Conservation (phyloP, 2,329 filamentous ascomycete genomes). For the Diplodia corticola region DNA sequence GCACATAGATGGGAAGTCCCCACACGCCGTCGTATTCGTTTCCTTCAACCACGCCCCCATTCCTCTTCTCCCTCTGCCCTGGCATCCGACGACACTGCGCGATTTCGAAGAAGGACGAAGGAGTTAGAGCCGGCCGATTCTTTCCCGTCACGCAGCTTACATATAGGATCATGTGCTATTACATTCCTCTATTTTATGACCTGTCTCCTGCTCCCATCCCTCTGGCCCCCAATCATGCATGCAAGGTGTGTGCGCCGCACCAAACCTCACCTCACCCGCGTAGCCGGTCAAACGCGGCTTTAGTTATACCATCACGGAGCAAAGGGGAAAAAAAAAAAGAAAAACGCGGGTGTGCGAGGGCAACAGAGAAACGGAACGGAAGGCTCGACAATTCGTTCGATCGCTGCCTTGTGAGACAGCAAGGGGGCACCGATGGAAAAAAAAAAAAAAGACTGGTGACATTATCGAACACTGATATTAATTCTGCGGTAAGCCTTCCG, state of each 20-base stretch:
- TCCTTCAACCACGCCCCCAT: not conserved
- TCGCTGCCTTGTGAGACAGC: not conserved
- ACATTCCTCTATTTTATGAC: not conserved
- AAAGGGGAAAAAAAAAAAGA: not conserved
- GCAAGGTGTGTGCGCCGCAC: not conserved
- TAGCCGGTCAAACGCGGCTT: not conserved
- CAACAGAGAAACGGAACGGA: not conserved
- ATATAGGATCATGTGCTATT: not conserved
- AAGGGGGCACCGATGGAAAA: not conserved
- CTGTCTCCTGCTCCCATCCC: not conserved
- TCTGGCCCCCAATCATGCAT: not conserved
- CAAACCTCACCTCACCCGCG: not conserved
- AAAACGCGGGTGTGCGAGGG: not conserved
- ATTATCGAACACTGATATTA: not conserved
- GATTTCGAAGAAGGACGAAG: not conserved
- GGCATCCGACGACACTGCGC: not conserved
- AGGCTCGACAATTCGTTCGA: too few relatives aligned
- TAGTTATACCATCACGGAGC: not conserved
- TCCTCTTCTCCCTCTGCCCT: not conserved
- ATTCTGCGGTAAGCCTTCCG: not conserved
- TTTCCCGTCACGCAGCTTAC: not conserved
- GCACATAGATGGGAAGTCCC: too few relatives aligned
- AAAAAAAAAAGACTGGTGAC: too few relatives aligned
- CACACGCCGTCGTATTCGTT: not conserved
- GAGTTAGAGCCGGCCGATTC: not conserved